Percentiles rank a stretch among this genome's conserved stretches.
phyloP scores from a whole-genome alignment of 139 green algal genomes.

The Gonium pectorale region DNA sequence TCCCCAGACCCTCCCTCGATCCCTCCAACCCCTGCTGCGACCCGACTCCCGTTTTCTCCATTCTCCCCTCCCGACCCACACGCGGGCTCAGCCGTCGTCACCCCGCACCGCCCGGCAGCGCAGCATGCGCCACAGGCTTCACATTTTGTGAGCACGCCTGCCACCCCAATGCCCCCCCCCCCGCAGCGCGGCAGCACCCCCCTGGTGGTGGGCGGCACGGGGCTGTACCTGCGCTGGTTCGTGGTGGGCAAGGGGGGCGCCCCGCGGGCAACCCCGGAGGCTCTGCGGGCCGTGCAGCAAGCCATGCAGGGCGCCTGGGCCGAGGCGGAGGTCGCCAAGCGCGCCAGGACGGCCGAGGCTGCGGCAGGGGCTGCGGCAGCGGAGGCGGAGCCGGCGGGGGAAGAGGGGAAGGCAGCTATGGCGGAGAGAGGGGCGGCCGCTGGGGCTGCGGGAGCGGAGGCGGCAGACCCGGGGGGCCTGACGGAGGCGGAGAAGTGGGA shows the following conservation, averaged over 20 bases:
- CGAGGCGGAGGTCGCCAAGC: neutral
- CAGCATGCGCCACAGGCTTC: no score
- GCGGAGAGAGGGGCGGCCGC: slow-evolving; percentile 23
- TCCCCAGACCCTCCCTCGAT: no score
- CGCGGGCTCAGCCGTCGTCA: no score
- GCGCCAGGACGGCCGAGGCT: neutral
- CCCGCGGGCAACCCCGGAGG: slow-evolving; percentile 61
- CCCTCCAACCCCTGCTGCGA: no score
- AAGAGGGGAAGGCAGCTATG: slow-evolving; percentile 1
- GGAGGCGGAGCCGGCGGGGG: no score
- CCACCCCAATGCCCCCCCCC: no score
- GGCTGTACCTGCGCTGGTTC: slow-evolving; percentile 94
- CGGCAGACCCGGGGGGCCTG: neutral
- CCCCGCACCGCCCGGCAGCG: no score
- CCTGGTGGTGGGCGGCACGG: slow-evolving; percentile 95
- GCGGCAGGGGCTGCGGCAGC: neutral
- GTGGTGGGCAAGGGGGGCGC: slow-evolving; percentile 83
- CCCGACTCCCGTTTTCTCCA: no score
- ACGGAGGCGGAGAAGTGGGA: slow-evolving; percentile 75
- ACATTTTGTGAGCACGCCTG: no score
- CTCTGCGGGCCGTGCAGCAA: slow-evolving; percentile 49
- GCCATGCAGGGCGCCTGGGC: slow-evolving; percentile 45
- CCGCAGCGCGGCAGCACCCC: slow-evolving; percentile 78
- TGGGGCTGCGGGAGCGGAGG: neutral
- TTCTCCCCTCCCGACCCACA: no score